A percentile compares a stretch with the other conserved stretches of the same genome.
These are phyloP conservation scores for Cladosporium sp. DNA, from an alignment of 2,329 filamentous ascomycete genomes.

Conservation along the genomic window DNA sequence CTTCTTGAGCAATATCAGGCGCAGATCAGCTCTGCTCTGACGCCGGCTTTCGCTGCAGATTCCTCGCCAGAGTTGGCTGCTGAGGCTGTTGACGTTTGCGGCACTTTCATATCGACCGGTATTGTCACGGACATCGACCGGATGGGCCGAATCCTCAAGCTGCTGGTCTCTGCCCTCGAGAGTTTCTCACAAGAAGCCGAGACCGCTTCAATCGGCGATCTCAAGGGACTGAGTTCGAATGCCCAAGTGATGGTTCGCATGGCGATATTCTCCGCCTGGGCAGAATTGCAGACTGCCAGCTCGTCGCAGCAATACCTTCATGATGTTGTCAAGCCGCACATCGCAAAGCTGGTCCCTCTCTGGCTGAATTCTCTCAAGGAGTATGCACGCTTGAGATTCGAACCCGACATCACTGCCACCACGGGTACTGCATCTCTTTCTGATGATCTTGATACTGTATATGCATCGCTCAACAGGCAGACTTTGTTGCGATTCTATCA, in stretches of 20 bases:
- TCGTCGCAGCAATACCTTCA: conserved; percentile 84
- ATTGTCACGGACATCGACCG: conserved; percentile 96
- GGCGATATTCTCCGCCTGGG: conserved; percentile 95
- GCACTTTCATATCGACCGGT: conserved; percentile 94
- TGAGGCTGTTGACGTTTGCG: conserved; percentile 94
- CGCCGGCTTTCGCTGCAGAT: conserved; percentile 90
- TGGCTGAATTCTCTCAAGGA: conserved; percentile 93
- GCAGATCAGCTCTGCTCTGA: conserved; percentile 93
- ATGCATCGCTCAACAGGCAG: conserved; percentile 89
- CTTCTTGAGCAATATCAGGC: conserved; percentile 97
- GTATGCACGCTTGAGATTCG: conserved; percentile 87
- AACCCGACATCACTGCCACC: conserved; percentile 93
- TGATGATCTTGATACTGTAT: conserved; percentile 86
- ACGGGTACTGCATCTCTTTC: conserved; percentile 69
- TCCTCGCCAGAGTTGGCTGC: conserved; percentile 94
- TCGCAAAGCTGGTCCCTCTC: conserved; percentile 81
- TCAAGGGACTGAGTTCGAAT: conserved; percentile 89
- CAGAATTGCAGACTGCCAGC: conserved; percentile 91
- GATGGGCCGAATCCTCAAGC: conserved; percentile 97
- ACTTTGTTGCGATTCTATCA: conserved; percentile 94
- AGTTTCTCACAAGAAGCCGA: conserved; percentile 80
- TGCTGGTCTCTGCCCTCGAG: conserved; percentile 83
- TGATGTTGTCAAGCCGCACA: conserved; percentile 84
- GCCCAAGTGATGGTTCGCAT: conserved; percentile 98
- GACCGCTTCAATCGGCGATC: conserved; percentile 82